A percentile compares a stretch with the other conserved stretches of the same genome.
Evolutionary conservation across 805 yeast species (phyloP).

Genomic region (Peterozyma xylosa): DNA sequence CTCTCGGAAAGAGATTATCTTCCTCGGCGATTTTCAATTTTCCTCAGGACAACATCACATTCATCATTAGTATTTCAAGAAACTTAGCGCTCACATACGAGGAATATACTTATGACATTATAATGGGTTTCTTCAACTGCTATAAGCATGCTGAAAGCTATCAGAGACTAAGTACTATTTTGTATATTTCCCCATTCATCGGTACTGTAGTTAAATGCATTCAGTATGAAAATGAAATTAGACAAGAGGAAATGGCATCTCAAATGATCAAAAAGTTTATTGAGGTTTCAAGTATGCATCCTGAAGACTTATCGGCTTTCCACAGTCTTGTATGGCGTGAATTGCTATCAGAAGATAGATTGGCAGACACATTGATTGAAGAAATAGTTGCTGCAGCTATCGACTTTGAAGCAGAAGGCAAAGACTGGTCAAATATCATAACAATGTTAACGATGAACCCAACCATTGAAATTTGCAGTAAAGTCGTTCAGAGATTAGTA

Average conservation of each 20-base stretch:
- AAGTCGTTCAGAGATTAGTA: constrained; percentile 50
- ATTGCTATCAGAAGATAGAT: constrained; percentile 51
- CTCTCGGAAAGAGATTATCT: constrained; percentile 48
- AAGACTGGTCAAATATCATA: constrained; percentile 56
- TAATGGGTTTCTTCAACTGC: constrained; percentile 42
- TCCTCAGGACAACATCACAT: constrained; percentile 60
- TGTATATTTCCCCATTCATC: constrained; percentile 69
- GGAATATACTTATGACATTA: constrained; percentile 49
- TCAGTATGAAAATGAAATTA: constrained; percentile 30
- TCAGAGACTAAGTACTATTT: constrained; percentile 31
- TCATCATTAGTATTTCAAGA: constrained; percentile 48
- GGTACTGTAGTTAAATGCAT: constrained; percentile 55
- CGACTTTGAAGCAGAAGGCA: constrained; percentile 71
- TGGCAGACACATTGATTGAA: constrained; percentile 54
- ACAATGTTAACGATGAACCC: constrained; percentile 60
- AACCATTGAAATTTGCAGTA: constrained; percentile 65
- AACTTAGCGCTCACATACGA: constrained; percentile 54
- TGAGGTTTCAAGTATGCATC: constrained; percentile 43
- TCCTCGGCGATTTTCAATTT: constrained; percentile 55
- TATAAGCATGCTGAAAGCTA: constrained; percentile 30
- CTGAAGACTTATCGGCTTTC: constrained; percentile 42
- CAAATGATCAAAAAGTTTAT: constrained; percentile 58
- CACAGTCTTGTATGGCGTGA: constrained; percentile 61
- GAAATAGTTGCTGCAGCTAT: constrained; percentile 70
- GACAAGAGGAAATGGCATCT: constrained; percentile 37